Conservation (phyloP, 805 yeast species). For the Debaryomyces prosopidis region DNA sequence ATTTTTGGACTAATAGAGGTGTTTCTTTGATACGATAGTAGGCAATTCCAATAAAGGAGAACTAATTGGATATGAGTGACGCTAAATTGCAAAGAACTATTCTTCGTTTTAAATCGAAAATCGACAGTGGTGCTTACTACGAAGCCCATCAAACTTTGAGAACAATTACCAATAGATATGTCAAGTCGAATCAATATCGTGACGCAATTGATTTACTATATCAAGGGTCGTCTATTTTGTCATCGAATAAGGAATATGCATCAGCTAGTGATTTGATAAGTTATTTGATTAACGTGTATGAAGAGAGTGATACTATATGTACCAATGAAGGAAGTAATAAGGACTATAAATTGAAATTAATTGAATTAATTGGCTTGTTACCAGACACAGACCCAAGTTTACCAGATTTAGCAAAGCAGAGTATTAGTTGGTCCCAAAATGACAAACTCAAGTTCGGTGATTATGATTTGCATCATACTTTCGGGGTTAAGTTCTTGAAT, state of each 20-base stretch:
- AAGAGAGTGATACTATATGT: conserved; percentile 45
- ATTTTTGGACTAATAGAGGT: too few relatives aligned
- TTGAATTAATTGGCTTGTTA: conserved; percentile 47
- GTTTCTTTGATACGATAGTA: too few relatives aligned
- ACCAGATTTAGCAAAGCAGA: conserved; percentile 64
- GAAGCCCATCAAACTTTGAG: conserved; percentile 96
- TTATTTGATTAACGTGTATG: conserved; percentile 72
- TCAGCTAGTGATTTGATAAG: conserved; percentile 76
- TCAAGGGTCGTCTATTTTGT: conserved; percentile 67
- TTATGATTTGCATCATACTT: conserved; percentile 66
- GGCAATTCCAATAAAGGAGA: too few relatives aligned
- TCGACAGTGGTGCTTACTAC: conserved; percentile 74
- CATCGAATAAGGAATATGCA: conserved; percentile 71
- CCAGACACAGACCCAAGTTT: conserved; percentile 49
- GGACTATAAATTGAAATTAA: conserved; percentile 45
- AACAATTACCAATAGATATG: conserved; percentile 84
- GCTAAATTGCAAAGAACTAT: conserved; percentile 58
- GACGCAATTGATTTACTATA: conserved; percentile 75
- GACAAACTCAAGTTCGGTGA: conserved; percentile 61
- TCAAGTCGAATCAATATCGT: conserved; percentile 61
- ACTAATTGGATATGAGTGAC: conserved; percentile 13
- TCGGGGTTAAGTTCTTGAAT: conserved; percentile 65
- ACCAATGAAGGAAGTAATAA: conserved; percentile 25
- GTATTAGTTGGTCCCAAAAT: conserved; percentile 66
- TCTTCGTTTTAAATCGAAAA: conserved; percentile 65